Evolutionary conservation across 805 yeast species (phyloP), one percentile per base, ranked within the genome.

Genomic region (Saccharomyces jurei): DNA sequence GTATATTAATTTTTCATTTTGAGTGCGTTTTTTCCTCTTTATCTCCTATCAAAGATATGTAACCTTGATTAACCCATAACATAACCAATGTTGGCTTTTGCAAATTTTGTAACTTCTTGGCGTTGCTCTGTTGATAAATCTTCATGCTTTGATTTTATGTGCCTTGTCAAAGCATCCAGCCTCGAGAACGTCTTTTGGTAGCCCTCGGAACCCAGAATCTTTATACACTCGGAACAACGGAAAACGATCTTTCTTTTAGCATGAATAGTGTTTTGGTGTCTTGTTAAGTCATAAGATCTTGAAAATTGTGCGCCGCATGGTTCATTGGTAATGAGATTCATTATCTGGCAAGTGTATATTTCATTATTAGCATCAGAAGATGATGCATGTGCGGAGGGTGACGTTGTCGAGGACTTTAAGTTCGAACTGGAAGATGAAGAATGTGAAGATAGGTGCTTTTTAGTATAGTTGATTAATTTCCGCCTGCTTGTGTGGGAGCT

Each of bases 231-330:
- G 61, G 83, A 83, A 71, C 99, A 92, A 67, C 87, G 83, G 75
- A 84, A 94, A 50, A 86, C 82, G 63, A 87, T 87, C 71, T 92
- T 86, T 68, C 85, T 86, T 50, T 87, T 78, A 1, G 97, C 94
- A 70, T 92, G 99, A 53, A 92, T 91, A 0, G 98, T 94, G 65
- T 92, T 96, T 70, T 92, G 97, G 71, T 92, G 99, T 63, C 99
- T 81, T 27, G 91, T 86, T 65, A 92, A 77, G 74, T 92, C 99
- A 68, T 92, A 92, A 21, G 97, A 96, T 65, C 99, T 81, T 17
- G 97, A 89, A 66, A 92, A 92, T 64, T 83, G 66, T 21, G 71
- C 70, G 17, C 58, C 54, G 48, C 73, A 70, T 6, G 69, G 68
- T 28, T 65, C 64, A 21, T 58, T 64, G 2, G 70, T 66, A 8